phyloP scores from a whole-genome alignment of 768 basidiomycete genomes.

The Cystobasidium onofrii region DNA sequence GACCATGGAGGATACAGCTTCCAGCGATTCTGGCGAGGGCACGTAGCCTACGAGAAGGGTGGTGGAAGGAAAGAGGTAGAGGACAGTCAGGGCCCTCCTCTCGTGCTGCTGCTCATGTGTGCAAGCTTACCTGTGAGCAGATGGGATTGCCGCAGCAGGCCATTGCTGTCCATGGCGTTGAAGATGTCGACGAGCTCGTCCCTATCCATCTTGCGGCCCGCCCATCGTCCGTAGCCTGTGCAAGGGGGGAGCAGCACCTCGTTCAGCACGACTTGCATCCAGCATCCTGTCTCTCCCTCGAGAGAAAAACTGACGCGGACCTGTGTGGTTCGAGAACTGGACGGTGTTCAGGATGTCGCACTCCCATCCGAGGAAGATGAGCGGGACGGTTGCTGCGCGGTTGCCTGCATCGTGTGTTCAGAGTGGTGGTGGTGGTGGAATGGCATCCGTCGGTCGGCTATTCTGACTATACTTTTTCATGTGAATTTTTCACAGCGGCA shows the following conservation, averaged over 20 bases:
- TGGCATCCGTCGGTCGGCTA: not conserved
- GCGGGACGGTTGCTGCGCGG: constrained; percentile 13
- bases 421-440: not conserved
- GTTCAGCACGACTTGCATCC: too few relatives aligned
- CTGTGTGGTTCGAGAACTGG: constrained; percentile 89
- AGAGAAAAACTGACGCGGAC: constrained; percentile 46
- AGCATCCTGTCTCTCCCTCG: too few relatives aligned
- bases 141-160: constrained; percentile 62
- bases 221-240: constrained; percentile 70
- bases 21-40: constrained; percentile 69
- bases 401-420: constrained; percentile 4
- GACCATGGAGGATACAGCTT: constrained; percentile 59
- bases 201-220: constrained; percentile 69
- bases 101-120: not conserved
- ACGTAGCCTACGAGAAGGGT: constrained; percentile 67
- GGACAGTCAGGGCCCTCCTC: not conserved
- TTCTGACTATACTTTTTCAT: too few relatives aligned
- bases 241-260: too few relatives aligned
- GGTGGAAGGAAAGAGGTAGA: not conserved
- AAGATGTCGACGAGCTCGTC: constrained; percentile 71
- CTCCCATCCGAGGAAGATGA: constrained; percentile 70
- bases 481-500: not conserved
- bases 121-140: constrained; percentile 63
- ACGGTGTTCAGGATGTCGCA: constrained; percentile 73
- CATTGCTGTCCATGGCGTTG: constrained; percentile 61